Conservation (phyloP, 306 rosid genomes). For the Cicer yamashitae region DNA sequence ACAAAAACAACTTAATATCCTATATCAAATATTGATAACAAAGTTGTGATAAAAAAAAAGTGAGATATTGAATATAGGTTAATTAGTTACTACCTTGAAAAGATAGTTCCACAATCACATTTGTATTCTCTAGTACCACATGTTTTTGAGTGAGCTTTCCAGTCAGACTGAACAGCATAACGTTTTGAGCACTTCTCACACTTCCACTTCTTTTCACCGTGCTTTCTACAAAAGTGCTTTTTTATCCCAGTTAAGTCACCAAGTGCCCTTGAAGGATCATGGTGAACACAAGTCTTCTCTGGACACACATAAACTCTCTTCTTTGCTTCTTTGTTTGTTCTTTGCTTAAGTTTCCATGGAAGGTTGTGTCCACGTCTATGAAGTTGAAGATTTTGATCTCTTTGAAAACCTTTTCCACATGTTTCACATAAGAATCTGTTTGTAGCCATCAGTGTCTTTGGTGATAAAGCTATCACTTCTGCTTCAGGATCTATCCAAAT, state of each 20-base stretch:
- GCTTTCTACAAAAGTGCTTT: conserved; percentile 93
- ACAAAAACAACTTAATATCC: neutral
- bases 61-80: neutral
- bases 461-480: conserved; percentile 85
- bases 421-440: conserved; percentile 87
- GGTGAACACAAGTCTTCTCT: conserved; percentile 77
- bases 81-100: conserved; percentile 65
- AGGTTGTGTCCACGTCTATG: conserved; percentile 88
- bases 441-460: conserved; percentile 85
- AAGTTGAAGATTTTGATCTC: conserved; percentile 91
- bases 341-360: conserved; percentile 93
- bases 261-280: conserved; percentile 80
- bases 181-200: conserved; percentile 88
- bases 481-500: conserved; percentile 83
- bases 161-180: conserved; percentile 90
- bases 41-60: neutral
- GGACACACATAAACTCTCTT: conserved; percentile 91
- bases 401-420: conserved; percentile 86
- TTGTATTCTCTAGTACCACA: conserved; percentile 92
- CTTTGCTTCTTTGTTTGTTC: conserved; percentile 68
- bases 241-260: conserved; percentile 93
- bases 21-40: neutral
- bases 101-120: conserved; percentile 91
- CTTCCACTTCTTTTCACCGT: conserved; percentile 96
- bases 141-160: conserved; percentile 92